phyloP scores from a whole-genome alignment of 176 grass and related monocot genomes.

The Microstegium vimineum region DNA sequence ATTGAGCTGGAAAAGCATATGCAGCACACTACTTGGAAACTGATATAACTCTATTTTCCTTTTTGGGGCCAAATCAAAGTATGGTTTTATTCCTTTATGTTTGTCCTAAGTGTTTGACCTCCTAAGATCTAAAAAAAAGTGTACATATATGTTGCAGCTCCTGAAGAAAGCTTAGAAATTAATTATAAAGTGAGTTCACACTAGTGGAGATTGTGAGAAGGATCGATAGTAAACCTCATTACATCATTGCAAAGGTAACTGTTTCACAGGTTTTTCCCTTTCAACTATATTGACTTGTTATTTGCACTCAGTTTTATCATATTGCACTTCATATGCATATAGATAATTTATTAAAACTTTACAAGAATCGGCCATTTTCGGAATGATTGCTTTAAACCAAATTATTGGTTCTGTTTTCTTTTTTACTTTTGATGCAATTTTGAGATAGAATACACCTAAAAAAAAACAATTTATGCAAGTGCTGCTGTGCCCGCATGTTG shows the following conservation, averaged over 20 bases:
- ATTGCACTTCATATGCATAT: not conserved
- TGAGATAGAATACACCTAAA: not conserved
- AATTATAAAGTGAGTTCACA: conserved; percentile 91
- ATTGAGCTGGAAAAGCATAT: not conserved
- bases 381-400: not conserved
- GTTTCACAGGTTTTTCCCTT: not conserved
- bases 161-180: conserved; percentile 95
- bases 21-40: not conserved
- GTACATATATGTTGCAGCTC: conserved; percentile 40
- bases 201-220: conserved; percentile 82
- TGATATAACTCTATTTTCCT: not conserved
- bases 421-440: not conserved
- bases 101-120: conserved; percentile 3
- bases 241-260: conserved; percentile 94
- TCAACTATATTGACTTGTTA: not conserved
- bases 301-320: conserved; percentile 1
- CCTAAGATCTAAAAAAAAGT: conserved; percentile 34
- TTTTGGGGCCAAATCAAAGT: conserved; percentile 2
- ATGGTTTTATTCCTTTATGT: conserved; percentile 12
- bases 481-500: not conserved
- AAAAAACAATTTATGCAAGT: not conserved
- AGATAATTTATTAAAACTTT: not conserved
- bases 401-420: not conserved
- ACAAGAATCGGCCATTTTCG: not conserved
- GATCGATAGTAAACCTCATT: conserved; percentile 61